Percentiles rank a stretch among this genome's conserved stretches.
Evolutionary conservation across 129 eudicot genomes (phyloP).

Genomic region (Flaveria ramosissima): DNA sequence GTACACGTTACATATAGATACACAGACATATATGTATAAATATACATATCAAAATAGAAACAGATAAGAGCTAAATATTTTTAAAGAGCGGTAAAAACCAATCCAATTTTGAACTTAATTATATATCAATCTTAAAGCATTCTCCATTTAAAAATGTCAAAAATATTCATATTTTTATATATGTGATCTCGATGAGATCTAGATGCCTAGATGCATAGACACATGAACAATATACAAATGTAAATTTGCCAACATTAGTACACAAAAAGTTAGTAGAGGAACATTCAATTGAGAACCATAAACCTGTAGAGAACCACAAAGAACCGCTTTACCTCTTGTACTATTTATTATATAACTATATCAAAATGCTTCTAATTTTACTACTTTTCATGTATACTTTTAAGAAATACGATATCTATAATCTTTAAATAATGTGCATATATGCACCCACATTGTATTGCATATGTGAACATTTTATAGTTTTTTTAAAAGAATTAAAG

Average conservation of each 20-base stretch:
- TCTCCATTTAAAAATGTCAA: background rate
- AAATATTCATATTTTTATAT: background rate
- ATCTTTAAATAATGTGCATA: no score
- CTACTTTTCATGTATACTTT: no score
- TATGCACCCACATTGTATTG: no score
- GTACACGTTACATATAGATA: conserved; percentile 15
- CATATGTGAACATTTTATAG: no score
- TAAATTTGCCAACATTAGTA: background rate
- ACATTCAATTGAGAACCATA: no score
- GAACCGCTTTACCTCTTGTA: no score
- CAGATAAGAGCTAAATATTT: background rate
- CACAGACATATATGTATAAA: background rate
- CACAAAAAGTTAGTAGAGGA: no score
- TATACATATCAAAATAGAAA: background rate
- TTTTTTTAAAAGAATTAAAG: no score
- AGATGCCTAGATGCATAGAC: background rate
- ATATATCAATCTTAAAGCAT: background rate
- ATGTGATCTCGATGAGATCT: background rate
- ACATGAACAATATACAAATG: background rate
- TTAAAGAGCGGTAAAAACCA: background rate
- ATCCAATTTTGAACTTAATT: background rate
- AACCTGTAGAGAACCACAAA: no score
- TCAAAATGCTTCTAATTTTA: no score
- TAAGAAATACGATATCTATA: no score
- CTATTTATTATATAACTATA: no score